These are phyloP conservation scores for Hepatocystis sp. DNA, from an alignment of 169 alveolate genomes.

Conservation along the genomic window DNA sequence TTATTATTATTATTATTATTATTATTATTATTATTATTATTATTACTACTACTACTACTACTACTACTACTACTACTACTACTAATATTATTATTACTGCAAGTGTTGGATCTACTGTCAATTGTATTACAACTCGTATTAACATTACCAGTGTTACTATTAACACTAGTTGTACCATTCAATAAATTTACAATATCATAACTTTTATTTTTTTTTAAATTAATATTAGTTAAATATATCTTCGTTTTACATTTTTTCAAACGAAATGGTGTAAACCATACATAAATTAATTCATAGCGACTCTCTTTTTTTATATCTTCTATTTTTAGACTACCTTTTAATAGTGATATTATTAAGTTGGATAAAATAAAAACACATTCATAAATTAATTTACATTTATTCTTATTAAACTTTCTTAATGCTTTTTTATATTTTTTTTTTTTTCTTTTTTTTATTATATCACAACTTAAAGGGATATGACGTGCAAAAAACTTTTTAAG, in stretches of 20 bases:
- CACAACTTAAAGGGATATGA: constrained; percentile 28
- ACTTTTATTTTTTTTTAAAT: constrained; percentile 3
- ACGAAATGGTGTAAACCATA: constrained; percentile 48
- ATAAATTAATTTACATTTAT: constrained; percentile 18
- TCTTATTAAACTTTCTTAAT: background rate
- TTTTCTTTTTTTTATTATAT: constrained; percentile 17
- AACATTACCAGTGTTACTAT: constrained; percentile 39
- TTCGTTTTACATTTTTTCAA: background rate
- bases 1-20: too few relatives aligned
- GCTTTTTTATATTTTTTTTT: constrained; percentile 16
- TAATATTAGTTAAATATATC: background rate
- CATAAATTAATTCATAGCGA: constrained; percentile 18
- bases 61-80: background rate
- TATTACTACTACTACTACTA: background rate
- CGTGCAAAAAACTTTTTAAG: constrained; percentile 7
- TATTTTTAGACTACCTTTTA: constrained; percentile 15
- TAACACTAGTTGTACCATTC: constrained; percentile 11
- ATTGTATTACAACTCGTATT: constrained; percentile 22
- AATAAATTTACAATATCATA: background rate
- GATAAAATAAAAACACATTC: constrained; percentile 40
- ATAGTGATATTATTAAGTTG: constrained; percentile 21
- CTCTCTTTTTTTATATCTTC: constrained; percentile 21
- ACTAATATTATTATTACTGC: background rate
- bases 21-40: too few relatives aligned
- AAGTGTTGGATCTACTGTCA: background rate